Conservation (phyloP, 371 early-diverging fungal genomes). For the Mortierella sp. region DNA sequence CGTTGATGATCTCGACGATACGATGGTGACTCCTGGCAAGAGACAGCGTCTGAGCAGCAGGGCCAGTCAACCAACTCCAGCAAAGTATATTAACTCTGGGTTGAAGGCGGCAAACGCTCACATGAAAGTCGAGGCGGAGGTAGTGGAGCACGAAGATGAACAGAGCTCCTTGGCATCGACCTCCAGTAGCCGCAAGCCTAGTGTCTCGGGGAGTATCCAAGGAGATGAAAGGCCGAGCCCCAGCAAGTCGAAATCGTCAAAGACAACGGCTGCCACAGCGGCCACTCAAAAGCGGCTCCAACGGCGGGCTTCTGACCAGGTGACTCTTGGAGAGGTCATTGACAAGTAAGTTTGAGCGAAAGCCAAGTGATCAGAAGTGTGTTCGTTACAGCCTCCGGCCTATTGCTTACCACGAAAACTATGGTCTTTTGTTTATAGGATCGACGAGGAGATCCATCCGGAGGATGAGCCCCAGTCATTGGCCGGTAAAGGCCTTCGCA, state of each 20-base stretch:
- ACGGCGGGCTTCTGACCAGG: slow-evolving; percentile 17
- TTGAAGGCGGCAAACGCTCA: neutral
- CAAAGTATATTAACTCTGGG: neutral
- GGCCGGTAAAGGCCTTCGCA: slow-evolving; percentile 64
- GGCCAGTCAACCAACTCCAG: neutral
- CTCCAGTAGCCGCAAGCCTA: slow-evolving; percentile 33
- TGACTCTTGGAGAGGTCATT: slow-evolving; percentile 21
- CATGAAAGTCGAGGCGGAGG: slow-evolving; percentile 3
- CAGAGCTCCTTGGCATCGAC: neutral
- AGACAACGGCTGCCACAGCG: neutral
- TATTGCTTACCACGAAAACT: neutral
- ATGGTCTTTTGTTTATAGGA: slow-evolving; percentile 13
- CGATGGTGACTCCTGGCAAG: slow-evolving; percentile 12
- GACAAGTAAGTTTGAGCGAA: slow-evolving; percentile 35
- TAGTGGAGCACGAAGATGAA: slow-evolving; percentile 10
- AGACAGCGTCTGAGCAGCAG: slow-evolving; percentile 9
- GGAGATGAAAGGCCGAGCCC: slow-evolving; percentile 10
- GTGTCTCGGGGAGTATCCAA: slow-evolving; percentile 8
- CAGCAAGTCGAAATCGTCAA: neutral
- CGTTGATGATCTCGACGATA: slow-evolving; percentile 13
- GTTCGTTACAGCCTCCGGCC: neutral
- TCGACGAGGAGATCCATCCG: slow-evolving; percentile 32
- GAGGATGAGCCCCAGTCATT: slow-evolving; percentile 18
- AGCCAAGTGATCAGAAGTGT: neutral
- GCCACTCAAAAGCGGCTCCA: slow-evolving; percentile 23